Base-by-base conservation (phyloP, 2,329 filamentous ascomycete genomes). In the Clonostachys rhizophaga region DNA sequence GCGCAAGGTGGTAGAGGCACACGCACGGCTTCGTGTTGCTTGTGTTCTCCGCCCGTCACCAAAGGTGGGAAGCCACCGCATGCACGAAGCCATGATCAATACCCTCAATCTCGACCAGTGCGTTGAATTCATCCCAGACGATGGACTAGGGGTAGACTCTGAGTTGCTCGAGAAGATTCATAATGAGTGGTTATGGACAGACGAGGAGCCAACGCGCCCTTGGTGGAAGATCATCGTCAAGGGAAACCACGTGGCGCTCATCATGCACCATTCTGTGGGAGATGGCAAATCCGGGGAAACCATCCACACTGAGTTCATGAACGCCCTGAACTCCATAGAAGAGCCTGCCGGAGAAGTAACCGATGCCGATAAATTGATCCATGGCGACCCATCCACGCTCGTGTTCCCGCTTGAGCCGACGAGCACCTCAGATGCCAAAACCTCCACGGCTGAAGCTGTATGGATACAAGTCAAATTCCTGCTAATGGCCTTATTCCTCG, bases 1-100 rank as follows among this genome's bases (percentile, higher is more conserved):
- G 20, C 48, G 50, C 14, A 16, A 45, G 3, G 48, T 56, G 4
- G 50, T 56, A 6, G 34, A 53, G 13, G 44, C 44, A 1, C 53
- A 56, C 30, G 48, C 54, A 9, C 50, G 49, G 6, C 49, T 57
- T 5, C 48, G 49, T 2, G 46, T 53, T 17, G 46, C 57, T 1
- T 51, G 51, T 2, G 47, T 55, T 5, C 33, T 45, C 17, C 47
- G 49, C 13, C 43, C 45, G 6, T 46, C 46, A 6, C 36, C 40
- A 18, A 42, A 45, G 4, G 41, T 47, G 14, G 46, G 42, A 8
- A 47, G 47, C 6, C 43, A 45, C 34, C 9, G 12, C 18, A 17
- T 45, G 14, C 13, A 45, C n/a, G 34, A 37, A 13, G 43, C 43
- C 16, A 33, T 35, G 12, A 34, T 45, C 34, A 17, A 45, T 13